phyloP scores from a whole-genome alignment of 1,284 basidiomycete genomes.

The Cutaneotrichosporon dermatis region DNA sequence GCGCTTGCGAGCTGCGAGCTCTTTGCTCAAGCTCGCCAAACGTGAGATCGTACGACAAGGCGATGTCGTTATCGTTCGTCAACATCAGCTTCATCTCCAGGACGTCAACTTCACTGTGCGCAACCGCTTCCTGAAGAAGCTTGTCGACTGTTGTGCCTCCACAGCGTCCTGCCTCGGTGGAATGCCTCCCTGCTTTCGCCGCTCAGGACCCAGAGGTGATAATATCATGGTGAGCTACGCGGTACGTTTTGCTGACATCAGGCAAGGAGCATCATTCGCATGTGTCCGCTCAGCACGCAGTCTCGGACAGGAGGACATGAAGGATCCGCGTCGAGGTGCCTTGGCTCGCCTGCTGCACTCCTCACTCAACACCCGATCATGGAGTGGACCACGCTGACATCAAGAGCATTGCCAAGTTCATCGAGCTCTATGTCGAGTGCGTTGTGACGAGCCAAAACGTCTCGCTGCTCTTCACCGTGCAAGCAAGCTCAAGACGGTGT shows the following conservation, averaged over 20 bases:
- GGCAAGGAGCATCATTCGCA: constrained; percentile 24
- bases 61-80: constrained; percentile 62
- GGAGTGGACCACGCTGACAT: constrained; percentile 52
- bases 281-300: constrained; percentile 12
- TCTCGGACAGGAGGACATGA: constrained; percentile 54
- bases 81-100: constrained; percentile 72
- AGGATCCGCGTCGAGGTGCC: constrained; percentile 71
- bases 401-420: constrained; percentile 74
- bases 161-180: constrained; percentile 63
- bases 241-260: too few species aligned
- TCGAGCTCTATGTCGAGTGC: constrained; percentile 80
- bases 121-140: constrained; percentile 68
- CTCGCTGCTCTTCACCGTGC: constrained; percentile 76
- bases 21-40: constrained; percentile 74
- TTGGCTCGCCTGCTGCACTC: constrained; percentile 78
- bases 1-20: constrained; percentile 74
- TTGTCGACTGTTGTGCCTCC: constrained; percentile 60
- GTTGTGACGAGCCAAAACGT: constrained; percentile 73
- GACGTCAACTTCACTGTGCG: constrained; percentile 87
- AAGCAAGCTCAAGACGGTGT: constrained; percentile 75
- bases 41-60: constrained; percentile 59
- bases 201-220: constrained; percentile 88
- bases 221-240: constrained; percentile 45
- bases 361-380: constrained; percentile 80
- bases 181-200: constrained; percentile 82